phyloP scores from a whole-genome alignment of 2,329 filamentous ascomycete species.

The Phaeosphaeria sp. region DNA sequence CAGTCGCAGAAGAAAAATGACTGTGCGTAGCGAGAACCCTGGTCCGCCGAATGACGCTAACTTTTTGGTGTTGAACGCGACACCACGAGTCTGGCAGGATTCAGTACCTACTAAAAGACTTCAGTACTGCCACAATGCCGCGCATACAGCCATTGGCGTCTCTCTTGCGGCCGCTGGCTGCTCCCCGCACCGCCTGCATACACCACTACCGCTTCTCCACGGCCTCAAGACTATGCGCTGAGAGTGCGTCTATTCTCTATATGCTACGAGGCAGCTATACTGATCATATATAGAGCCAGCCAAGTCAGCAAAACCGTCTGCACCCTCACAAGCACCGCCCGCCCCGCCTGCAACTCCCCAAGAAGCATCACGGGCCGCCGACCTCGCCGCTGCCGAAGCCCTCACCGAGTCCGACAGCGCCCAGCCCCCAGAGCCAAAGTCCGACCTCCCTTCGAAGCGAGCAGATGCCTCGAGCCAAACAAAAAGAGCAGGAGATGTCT shows the following conservation, averaged over 20 bases:
- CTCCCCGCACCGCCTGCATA: constrained; percentile 45
- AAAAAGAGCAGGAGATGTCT: constrained; percentile 3
- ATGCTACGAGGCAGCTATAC: not conserved
- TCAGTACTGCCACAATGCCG: constrained; percentile 35
- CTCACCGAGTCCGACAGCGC: constrained; percentile 43
- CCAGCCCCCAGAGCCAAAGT: constrained; percentile 31
- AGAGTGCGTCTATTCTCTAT: constrained; percentile 26
- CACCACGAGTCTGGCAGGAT: not conserved
- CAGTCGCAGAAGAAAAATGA: constrained; percentile 43
- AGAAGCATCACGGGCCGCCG: constrained; percentile 34
- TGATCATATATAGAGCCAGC: not conserved
- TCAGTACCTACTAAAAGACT: not conserved
- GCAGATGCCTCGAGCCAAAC: not conserved
- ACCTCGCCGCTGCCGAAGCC: constrained; percentile 43
- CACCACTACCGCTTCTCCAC: constrained; percentile 53
- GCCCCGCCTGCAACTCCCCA: constrained; percentile 43
- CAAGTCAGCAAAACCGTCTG: constrained; percentile 23
- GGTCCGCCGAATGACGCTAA: constrained; percentile 38
- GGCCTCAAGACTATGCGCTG: constrained; percentile 32
- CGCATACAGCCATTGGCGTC: constrained; percentile 44
- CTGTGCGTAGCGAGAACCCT: constrained; percentile 45
- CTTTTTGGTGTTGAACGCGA: constrained; percentile 40
- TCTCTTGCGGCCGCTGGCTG: constrained; percentile 50
- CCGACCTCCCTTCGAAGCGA: constrained; percentile 25
- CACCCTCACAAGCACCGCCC: constrained; percentile 27